phyloP scores from a whole-genome alignment of 2,329 filamentous ascomycete genomes.

The Fusarium chlamydosporum region DNA sequence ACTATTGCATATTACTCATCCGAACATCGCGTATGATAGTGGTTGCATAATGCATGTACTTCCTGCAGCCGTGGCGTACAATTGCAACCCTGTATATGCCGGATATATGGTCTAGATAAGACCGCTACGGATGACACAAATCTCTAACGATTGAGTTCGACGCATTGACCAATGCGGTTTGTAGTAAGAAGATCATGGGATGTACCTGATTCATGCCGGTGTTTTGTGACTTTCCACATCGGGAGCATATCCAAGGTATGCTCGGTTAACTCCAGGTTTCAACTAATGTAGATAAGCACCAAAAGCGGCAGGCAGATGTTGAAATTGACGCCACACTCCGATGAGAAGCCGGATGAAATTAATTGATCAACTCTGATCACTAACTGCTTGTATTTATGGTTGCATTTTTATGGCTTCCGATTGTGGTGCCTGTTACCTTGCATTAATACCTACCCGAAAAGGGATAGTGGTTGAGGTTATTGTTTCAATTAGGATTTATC shows the following conservation, averaged over 20 bases:
- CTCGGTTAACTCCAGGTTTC: neutral
- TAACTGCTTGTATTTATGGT: too few relatives aligned
- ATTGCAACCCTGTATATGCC: neutral
- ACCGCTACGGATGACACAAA: neutral
- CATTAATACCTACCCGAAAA: too few relatives aligned
- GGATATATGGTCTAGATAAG: neutral
- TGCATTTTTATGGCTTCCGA: too few relatives aligned
- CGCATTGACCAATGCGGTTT: neutral
- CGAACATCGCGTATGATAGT: neutral
- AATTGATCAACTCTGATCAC: too few relatives aligned
- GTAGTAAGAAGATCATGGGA: too few relatives aligned
- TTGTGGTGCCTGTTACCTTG: too few relatives aligned
- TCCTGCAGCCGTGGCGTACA: too few relatives aligned
- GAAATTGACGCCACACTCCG: too few relatives aligned
- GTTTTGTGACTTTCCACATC: neutral
- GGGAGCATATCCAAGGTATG: neutral
- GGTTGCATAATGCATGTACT: neutral
- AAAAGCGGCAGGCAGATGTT: neutral
- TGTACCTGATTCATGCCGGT: neutral
- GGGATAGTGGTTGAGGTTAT: too few relatives aligned
- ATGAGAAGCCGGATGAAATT: too few relatives aligned
- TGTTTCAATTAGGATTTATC: too few relatives aligned
- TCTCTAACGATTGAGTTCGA: neutral
- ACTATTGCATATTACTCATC: neutral
- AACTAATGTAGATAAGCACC: neutral